Conservation (phyloP, 306 rosid species). For the Rosa rugosa region DNA sequence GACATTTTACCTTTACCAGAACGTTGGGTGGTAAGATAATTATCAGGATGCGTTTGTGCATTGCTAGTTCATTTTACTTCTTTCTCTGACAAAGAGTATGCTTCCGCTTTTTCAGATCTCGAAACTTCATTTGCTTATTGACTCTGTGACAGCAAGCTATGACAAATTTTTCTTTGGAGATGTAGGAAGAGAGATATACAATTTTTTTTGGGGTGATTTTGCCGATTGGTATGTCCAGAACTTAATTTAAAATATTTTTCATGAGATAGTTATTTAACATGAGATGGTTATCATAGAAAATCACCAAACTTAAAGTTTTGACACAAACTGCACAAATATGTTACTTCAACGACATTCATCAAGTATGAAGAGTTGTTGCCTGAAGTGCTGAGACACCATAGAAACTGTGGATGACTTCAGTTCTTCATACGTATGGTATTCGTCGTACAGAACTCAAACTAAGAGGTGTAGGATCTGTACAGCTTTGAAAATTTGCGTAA, state of each 20-base stretch:
- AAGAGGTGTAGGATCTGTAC: neutral
- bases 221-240: conserved; percentile 77
- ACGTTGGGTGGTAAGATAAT: conserved; percentile 87
- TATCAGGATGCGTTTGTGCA: conserved; percentile 13
- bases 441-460: neutral
- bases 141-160: conserved; percentile 68
- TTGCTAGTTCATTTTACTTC: conserved; percentile 13
- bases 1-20: conserved; percentile 76
- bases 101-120: conserved; percentile 57
- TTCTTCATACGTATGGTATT: neutral
- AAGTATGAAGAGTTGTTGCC: neutral
- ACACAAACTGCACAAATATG: neutral
- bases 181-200: conserved; percentile 82
- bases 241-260: neutral
- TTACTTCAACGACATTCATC: neutral
- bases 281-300: neutral
- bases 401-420: neutral
- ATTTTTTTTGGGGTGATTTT: conserved; percentile 96
- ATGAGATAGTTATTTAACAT: neutral
- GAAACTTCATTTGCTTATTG: conserved; percentile 83
- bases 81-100: conserved; percentile 7
- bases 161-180: conserved; percentile 95
- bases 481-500: neutral
- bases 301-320: neutral
- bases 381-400: neutral